These are phyloP conservation scores for Aspergillus brunneoviolaceus DNA, from an alignment of 2,329 filamentous ascomycete genomes.

Conservation along the genomic window DNA sequence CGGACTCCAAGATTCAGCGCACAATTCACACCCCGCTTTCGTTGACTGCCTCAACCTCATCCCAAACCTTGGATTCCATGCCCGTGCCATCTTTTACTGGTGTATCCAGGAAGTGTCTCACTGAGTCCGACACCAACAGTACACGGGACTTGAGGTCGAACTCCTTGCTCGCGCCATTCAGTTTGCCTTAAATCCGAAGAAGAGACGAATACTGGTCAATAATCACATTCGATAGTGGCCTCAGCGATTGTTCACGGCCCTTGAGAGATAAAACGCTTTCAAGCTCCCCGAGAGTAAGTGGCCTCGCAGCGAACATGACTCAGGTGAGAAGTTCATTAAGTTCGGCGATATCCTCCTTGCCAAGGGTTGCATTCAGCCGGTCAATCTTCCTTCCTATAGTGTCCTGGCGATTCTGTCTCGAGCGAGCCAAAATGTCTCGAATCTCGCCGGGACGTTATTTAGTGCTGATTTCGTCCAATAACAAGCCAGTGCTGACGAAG, in stretches of 20 bases:
- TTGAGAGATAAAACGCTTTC: slow-evolving; percentile 25
- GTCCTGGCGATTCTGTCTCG: slow-evolving; percentile 25
- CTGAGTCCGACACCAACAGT: slow-evolving; percentile 23
- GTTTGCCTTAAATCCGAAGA: slow-evolving; percentile 14
- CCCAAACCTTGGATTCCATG: neutral
- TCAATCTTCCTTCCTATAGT: slow-evolving; percentile 22
- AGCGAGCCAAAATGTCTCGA: slow-evolving; percentile 24
- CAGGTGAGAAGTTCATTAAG: slow-evolving; percentile 27
- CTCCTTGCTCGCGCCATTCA: too few species aligned
- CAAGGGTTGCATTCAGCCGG: slow-evolving; percentile 22
- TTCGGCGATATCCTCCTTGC: slow-evolving; percentile 28
- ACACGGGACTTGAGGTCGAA: slow-evolving; percentile 2
- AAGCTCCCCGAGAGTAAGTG: slow-evolving; percentile 16
- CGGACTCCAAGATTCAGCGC: slow-evolving; percentile 24
- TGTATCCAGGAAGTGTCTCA: slow-evolving; percentile 19
- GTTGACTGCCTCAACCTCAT: slow-evolving; percentile 15
- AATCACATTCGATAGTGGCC: slow-evolving; percentile 25
- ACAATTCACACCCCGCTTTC: slow-evolving; percentile 26
- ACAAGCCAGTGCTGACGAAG: slow-evolving; percentile 25
- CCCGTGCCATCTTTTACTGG: neutral
- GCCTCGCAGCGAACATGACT: slow-evolving; percentile 13
- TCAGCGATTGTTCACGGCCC: slow-evolving; percentile 25
- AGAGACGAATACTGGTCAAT: slow-evolving; percentile 27
- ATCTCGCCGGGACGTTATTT: slow-evolving; percentile 28
- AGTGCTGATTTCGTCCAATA: slow-evolving; percentile 27